These are phyloP conservation scores for Calonectria henricotiae DNA, from an alignment of 2,329 filamentous ascomycete species.

Conservation along the genomic window DNA sequence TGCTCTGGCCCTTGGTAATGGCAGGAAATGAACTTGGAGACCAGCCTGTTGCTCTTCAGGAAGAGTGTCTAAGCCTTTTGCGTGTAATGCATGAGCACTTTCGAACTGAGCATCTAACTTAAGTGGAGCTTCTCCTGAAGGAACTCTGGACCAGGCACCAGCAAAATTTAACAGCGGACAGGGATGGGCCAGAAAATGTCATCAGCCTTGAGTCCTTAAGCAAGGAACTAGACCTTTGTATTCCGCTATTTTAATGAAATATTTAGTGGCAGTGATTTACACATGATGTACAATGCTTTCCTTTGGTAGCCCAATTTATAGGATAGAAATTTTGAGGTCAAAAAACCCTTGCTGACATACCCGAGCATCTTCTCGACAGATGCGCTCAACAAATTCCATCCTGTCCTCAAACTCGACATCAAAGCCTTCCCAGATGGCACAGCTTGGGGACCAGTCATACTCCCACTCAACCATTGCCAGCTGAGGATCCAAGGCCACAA, in stretches of 20 bases:
- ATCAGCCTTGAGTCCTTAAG: conserved; percentile 7
- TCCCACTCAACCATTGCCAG: conserved; percentile 1
- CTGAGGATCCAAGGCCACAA: neutral
- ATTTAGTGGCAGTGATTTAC: neutral
- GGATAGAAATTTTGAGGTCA: conserved; percentile 9
- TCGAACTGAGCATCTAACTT: conserved; percentile 4
- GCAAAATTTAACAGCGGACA: neutral
- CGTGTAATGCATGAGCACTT: neutral
- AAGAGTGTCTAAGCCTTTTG: neutral
- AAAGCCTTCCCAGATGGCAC: neutral
- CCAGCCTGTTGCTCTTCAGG: neutral
- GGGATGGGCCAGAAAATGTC: neutral
- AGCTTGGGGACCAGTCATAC: neutral
- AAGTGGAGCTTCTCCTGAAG: neutral
- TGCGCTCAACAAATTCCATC: neutral
- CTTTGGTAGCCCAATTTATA: neutral
- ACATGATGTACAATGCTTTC: neutral
- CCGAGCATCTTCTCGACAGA: conserved; percentile 6
- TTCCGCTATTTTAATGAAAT: conserved; percentile 8
- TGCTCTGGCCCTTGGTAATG: neutral
- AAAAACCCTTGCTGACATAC: conserved; percentile 18
- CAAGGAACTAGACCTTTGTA: conserved; percentile 7
- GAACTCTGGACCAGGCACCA: conserved; percentile 1
- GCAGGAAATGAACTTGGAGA: neutral
- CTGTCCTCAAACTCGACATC: neutral